Conservation (phyloP, 345 rosid species). For the Gossypium stocksii region DNA sequence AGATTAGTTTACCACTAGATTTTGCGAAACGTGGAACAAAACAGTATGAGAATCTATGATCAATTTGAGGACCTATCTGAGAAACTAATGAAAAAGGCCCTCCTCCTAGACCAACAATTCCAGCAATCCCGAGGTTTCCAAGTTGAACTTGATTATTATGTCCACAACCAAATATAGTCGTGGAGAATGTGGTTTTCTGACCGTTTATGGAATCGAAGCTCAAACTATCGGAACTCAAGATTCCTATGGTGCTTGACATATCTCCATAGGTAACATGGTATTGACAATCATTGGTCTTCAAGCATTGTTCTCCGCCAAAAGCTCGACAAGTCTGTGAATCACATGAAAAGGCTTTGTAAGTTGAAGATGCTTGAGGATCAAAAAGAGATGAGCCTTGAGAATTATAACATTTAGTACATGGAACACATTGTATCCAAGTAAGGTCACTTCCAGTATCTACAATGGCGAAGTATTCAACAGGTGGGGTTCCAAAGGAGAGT, state of each 20-base stretch:
- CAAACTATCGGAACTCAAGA: background rate
- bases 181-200: background rate
- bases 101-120: background rate
- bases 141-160: background rate
- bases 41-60: background rate
- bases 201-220: background rate
- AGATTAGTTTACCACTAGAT: background rate
- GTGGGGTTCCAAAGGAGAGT: constrained; percentile 32
- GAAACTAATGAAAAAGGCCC: background rate
- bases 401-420: background rate
- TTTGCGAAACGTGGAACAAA: background rate
- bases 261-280: background rate
- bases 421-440: background rate
- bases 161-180: background rate
- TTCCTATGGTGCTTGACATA: background rate
- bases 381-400: background rate
- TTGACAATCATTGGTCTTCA: background rate
- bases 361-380: background rate
- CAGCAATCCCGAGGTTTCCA: background rate
- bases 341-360: background rate
- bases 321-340: background rate
- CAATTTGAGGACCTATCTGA: background rate
- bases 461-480: constrained; percentile 12
- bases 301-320: background rate
- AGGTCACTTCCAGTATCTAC: constrained; percentile 19